These are phyloP conservation scores for Penicillium manginii DNA, from an alignment of 495 filamentous ascomycete genomes.

Conservation along the genomic window DNA sequence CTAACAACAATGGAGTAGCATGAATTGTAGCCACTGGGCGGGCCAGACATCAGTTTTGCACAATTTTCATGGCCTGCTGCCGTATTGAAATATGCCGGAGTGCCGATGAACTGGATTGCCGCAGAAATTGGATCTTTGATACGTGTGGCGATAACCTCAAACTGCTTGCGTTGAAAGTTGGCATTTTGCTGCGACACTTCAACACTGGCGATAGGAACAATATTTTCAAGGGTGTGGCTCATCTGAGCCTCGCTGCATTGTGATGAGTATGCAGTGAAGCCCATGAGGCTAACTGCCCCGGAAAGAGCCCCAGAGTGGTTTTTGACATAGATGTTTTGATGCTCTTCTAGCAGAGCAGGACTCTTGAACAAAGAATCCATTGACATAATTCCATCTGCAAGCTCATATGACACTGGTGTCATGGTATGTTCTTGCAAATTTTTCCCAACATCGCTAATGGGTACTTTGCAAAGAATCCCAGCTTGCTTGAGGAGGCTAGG, in stretches of 20 bases:
- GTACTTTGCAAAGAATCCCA: conserved; percentile 32
- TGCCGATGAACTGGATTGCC: conserved; percentile 9
- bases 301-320: conserved; percentile 12
- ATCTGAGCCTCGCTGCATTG: neutral
- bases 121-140: conserved; percentile 2
- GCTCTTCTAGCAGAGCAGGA: conserved; percentile 1
- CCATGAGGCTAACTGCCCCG: conserved; percentile 9
- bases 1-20: conserved; percentile 12
- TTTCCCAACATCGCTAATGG: conserved; percentile 40
- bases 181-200: conserved; percentile 1
- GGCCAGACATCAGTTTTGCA: conserved; percentile 6
- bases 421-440: conserved; percentile 44
- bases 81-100: conserved; percentile 11
- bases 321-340: conserved; percentile 4
- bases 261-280: conserved; percentile 11
- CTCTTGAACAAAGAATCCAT: conserved; percentile 7
- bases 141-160: conserved; percentile 5
- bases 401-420: conserved; percentile 1
- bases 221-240: neutral
- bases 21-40: conserved; percentile 2
- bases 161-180: conserved; percentile 9
- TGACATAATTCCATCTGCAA: conserved; percentile 1
- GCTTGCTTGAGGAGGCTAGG: conserved; percentile 14
- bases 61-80: conserved; percentile 7
- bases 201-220: neutral